phyloP scores from a whole-genome alignment of 768 basidiomycete genomes.

The Leccinum longicurvipes region DNA sequence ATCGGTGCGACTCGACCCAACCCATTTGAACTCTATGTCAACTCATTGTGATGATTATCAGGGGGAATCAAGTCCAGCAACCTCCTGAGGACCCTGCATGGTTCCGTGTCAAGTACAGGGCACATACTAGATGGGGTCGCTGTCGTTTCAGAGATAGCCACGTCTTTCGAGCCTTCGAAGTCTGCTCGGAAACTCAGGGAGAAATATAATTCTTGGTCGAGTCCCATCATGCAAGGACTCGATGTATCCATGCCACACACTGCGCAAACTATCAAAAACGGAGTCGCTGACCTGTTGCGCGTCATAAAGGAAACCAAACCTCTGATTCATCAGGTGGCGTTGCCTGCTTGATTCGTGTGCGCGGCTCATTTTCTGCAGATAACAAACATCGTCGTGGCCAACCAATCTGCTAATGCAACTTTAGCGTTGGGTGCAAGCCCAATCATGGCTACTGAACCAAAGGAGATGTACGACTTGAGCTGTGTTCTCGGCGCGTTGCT shows the following conservation, averaged over 20 bases:
- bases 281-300: constrained; percentile 48
- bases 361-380: constrained; percentile 47
- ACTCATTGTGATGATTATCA: constrained; percentile 28
- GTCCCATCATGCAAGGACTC: background rate
- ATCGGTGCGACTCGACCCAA: constrained; percentile 58
- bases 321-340: constrained; percentile 74
- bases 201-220: constrained; percentile 35
- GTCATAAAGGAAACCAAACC: constrained; percentile 55
- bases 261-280: constrained; percentile 37
- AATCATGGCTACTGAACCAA: constrained; percentile 86
- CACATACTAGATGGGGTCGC: constrained; percentile 78
- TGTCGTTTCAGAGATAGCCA: constrained; percentile 83
- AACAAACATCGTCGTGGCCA: constrained; percentile 85
- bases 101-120: constrained; percentile 55
- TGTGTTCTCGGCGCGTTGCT: constrained; percentile 65
- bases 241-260: constrained; percentile 18
- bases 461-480: constrained; percentile 80
- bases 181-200: constrained; percentile 46
- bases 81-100: constrained; percentile 70
- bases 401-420: constrained; percentile 87
- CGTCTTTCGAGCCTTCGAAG: constrained; percentile 51
- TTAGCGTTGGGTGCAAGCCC: constrained; percentile 86
- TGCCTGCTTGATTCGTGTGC: background rate
- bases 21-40: background rate
- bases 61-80: constrained; percentile 87